Evolutionary conservation across 371 early-diverging fungal species (phyloP).

Genomic region (Gilbertella persicaria): DNA sequence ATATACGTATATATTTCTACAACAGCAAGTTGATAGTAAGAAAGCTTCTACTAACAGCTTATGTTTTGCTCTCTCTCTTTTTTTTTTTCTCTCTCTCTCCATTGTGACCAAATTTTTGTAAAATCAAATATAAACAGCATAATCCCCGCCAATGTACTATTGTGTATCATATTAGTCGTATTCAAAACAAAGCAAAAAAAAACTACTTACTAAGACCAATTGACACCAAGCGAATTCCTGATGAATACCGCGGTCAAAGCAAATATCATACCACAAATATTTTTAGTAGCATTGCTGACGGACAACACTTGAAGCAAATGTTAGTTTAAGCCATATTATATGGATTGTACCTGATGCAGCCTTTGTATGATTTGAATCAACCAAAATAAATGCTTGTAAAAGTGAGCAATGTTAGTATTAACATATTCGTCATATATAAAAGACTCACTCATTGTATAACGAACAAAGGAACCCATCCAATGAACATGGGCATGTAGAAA

Average conservation of each 20-base stretch:
- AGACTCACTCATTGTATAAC: constrained; percentile 22
- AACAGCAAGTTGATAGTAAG: too few relatives aligned
- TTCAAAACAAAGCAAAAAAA: too few relatives aligned
- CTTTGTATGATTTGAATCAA: constrained; percentile 27
- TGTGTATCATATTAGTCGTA: too few relatives aligned
- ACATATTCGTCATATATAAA: not conserved
- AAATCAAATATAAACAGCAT: too few relatives aligned
- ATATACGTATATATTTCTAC: too few relatives aligned
- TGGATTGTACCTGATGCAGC: constrained; percentile 37
- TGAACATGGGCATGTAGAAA: constrained; percentile 21
- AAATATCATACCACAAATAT: constrained; percentile 37
- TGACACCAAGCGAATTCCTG: constrained; percentile 26
- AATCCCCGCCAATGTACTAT: too few relatives aligned
- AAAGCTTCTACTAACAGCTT: too few relatives aligned
- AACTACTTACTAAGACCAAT: constrained; percentile 50
- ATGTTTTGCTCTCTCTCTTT: too few relatives aligned
- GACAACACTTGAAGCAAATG: constrained; percentile 22
- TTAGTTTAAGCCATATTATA: not conserved
- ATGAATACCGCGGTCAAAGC: constrained; percentile 32
- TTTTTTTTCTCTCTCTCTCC: too few relatives aligned
- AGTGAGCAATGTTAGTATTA: constrained; percentile 16
- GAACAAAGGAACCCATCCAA: constrained; percentile 35
- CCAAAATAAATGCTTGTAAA: constrained; percentile 31
- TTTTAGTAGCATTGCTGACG: constrained; percentile 32
- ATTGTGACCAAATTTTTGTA: too few relatives aligned